Evolutionary conservation across 2,329 filamentous ascomycete species (phyloP), one percentile per base, ranked within the genome.

Genomic region (Colletotrichum lini): DNA sequence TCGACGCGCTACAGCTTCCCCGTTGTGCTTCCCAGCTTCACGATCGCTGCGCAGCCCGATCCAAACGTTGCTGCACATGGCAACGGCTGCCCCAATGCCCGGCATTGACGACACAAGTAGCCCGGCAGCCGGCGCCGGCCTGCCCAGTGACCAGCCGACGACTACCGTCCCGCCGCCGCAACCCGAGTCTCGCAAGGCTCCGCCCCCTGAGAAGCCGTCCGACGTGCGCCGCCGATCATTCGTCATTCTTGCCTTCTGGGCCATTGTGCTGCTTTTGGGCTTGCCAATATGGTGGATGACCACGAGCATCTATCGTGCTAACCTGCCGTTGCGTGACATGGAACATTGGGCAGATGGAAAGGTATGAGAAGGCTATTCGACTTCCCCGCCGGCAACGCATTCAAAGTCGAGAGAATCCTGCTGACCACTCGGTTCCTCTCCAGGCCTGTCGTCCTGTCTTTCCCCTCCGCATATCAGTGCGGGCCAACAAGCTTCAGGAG

Each of bases 201-300:
- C 94, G n/a, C 94, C 95, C 47, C 92, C 94, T 40, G 95, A 98
- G 84, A 92, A 90, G 74, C 83, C 88, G 23, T 87, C 92, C 75
- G 91, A 92, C 73, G 85, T 92, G 62, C 89, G 89, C 78, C 89
- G 92, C 69, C 92, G 96, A 65, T 89, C 90, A 58, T 86, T 87
- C 73, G 92, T 98, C 61, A 91, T 99, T 73, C 80, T 93, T 73
- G 96, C 96, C 10, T 98, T 98, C 82, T 99, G 96, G 96, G 85
- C 91, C 6, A 90, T 98, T 47, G 94, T 97, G 8, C 80, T 97
- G 8, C 88, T 92, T 40, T 83, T 99, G 7, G 96, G 96, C 3
- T 81, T 99, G 74, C 96, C 96, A 68, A 92, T 97, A 88, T 99
- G 96, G 96, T 97, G 94, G 91, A 91, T 91, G 80, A 98, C 96